Evolutionary conservation across 2,329 filamentous ascomycete species (phyloP).

Genomic region (Neocucurbitaria cava): DNA sequence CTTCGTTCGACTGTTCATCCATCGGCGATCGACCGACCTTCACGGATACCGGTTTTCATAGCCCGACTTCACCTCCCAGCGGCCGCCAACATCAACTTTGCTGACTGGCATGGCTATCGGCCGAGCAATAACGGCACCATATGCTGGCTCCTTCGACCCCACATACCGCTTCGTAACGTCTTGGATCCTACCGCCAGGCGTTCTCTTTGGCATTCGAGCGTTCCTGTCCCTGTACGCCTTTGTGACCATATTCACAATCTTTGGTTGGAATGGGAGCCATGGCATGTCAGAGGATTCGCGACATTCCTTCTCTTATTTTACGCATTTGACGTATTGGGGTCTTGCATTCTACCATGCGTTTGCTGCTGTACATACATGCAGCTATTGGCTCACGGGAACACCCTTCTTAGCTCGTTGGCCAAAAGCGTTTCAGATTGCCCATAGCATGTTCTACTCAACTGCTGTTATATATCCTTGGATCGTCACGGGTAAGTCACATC

Average conservation of each 20-base stretch:
- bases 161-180: conserved; percentile 78
- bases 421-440: conserved; percentile 44
- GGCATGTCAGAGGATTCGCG: conserved; percentile 52
- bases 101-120: conserved; percentile 32
- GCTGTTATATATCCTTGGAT: conserved; percentile 53
- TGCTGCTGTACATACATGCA: conserved; percentile 71
- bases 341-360: conserved; percentile 79
- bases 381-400: conserved; percentile 60
- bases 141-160: conserved; percentile 50
- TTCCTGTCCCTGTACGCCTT: conserved; percentile 69
- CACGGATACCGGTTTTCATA: background rate
- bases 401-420: conserved; percentile 50
- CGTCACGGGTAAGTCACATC: conserved; percentile 50
- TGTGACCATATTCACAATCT: conserved; percentile 70
- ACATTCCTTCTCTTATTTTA: conserved; percentile 80
- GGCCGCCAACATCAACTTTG: background rate
- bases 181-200: conserved; percentile 74
- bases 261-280: conserved; percentile 70
- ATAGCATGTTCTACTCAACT: conserved; percentile 53
- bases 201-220: conserved; percentile 66
- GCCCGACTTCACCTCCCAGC: background rate
- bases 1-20: conserved; percentile 1
- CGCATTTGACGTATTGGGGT: conserved; percentile 81
- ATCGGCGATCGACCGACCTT: background rate
- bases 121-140: conserved; percentile 25